phyloP scores from a whole-genome alignment of 2,329 filamentous ascomycete genomes.

The Diaporthe humulicola region DNA sequence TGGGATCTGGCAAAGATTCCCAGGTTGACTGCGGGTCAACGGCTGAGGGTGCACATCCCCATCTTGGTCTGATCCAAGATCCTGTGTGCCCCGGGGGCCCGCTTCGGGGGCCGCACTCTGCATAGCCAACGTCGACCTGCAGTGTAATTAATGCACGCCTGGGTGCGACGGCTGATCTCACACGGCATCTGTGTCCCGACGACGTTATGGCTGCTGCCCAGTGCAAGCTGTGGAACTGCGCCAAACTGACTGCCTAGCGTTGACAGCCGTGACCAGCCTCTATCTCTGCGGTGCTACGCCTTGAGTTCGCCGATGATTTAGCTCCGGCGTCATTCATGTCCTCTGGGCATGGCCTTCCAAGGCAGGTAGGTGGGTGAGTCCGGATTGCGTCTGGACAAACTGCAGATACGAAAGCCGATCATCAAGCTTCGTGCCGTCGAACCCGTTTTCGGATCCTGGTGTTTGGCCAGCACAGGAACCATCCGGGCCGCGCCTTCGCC shows the following conservation, averaged over 20 bases:
- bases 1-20: not conserved
- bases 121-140: constrained; percentile 30
- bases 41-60: not conserved
- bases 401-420: constrained; percentile 32
- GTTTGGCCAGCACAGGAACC: not conserved
- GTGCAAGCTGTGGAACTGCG: constrained; percentile 20
- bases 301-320: constrained; percentile 3
- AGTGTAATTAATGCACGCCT: constrained; percentile 32
- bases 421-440: not conserved
- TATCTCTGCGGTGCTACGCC: constrained; percentile 22
- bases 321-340: constrained; percentile 22
- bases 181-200: constrained; percentile 32
- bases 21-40: not conserved
- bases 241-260: not conserved
- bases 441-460: not conserved
- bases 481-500: not conserved
- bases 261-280: constrained; percentile 17
- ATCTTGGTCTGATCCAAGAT: constrained; percentile 16
- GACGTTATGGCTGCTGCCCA: constrained; percentile 2
- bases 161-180: constrained; percentile 29
- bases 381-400: not conserved
- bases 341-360: not conserved
- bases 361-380: constrained; percentile 7
- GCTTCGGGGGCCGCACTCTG: constrained; percentile 19
- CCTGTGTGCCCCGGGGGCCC: constrained; percentile 21